Evolutionary conservation across 345 rosid species (phyloP).

Genomic region (Eucalyptus caleyi): DNA sequence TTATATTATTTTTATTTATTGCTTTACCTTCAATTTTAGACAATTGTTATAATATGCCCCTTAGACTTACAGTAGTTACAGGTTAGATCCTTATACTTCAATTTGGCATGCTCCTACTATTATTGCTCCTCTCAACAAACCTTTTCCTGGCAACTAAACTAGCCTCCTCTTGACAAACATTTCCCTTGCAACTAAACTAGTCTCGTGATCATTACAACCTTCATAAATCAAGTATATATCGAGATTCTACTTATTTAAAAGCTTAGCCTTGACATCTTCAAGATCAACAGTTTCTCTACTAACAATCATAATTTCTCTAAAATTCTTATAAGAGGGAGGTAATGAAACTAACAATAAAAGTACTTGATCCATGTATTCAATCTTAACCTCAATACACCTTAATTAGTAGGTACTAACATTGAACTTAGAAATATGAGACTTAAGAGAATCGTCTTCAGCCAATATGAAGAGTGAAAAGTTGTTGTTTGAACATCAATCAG

Average conservation of each 20-base stretch:
- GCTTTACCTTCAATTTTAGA: no score
- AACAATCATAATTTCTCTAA: not conserved
- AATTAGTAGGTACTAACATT: not conserved
- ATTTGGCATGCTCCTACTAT: not conserved
- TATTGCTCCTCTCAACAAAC: not conserved
- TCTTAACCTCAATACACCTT: not conserved
- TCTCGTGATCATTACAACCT: not conserved
- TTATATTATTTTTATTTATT: no score
- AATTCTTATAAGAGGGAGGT: not conserved
- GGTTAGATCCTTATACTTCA: not conserved
- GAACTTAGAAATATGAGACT: not conserved
- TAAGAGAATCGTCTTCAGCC: not conserved
- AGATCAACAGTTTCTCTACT: not conserved
- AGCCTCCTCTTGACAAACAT: not conserved
- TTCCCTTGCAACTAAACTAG: not conserved
- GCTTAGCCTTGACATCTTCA: not conserved
- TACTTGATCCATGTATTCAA: not conserved
- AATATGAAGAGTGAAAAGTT: not conserved
- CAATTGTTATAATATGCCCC: not conserved
- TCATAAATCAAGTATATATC: not conserved
- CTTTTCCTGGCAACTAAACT: not conserved
- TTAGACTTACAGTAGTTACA: no score
- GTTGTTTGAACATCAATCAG: not conserved
- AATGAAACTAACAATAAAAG: not conserved
- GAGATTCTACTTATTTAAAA: not conserved